phyloP scores from a whole-genome alignment of 768 basidiomycete species.

The Ephemerocybe angulata region DNA sequence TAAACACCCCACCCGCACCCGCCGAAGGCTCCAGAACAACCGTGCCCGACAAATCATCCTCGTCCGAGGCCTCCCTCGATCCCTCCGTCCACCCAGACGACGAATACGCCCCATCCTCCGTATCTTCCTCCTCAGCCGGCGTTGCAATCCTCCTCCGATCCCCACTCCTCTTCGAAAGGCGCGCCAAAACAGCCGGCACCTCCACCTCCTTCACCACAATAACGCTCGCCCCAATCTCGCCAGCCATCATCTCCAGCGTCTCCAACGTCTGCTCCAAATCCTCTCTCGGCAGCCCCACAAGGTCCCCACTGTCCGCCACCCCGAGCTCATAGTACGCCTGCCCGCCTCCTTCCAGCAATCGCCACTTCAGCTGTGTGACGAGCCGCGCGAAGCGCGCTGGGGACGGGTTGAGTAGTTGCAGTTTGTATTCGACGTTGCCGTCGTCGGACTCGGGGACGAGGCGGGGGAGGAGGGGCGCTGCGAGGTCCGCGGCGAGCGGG shows the following conservation, averaged over 20 bases:
- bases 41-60: constrained; percentile 29
- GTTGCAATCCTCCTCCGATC: constrained; percentile 37
- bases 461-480: constrained; percentile 49
- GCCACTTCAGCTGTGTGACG: constrained; percentile 95
- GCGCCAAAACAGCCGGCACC: constrained; percentile 55
- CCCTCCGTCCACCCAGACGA: constrained; percentile 35
- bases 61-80: constrained; percentile 2
- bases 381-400: constrained; percentile 75
- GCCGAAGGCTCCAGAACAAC: constrained; percentile 24
- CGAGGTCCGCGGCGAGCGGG: constrained; percentile 27
- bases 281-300: constrained; percentile 69
- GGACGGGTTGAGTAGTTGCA: constrained; percentile 79
- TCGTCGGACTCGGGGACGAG: constrained; percentile 77
- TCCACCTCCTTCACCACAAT: constrained; percentile 88
- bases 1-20: constrained; percentile 33
- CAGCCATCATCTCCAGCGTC: constrained; percentile 91
- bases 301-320: constrained; percentile 83
- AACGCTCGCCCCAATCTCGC: constrained; percentile 89
- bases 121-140: constrained; percentile 22
- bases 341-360: constrained; percentile 80
- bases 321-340: constrained; percentile 81
- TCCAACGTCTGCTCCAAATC: constrained; percentile 81
- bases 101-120: constrained; percentile 32
- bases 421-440: constrained; percentile 94
- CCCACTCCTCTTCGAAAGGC: constrained; percentile 33